A percentile compares a stretch with the other conserved stretches of the same genome.
These are phyloP conservation scores for Pestalotiopsis fici DNA, from an alignment of 2,329 filamentous ascomycete genomes.

Conservation along the genomic window DNA sequence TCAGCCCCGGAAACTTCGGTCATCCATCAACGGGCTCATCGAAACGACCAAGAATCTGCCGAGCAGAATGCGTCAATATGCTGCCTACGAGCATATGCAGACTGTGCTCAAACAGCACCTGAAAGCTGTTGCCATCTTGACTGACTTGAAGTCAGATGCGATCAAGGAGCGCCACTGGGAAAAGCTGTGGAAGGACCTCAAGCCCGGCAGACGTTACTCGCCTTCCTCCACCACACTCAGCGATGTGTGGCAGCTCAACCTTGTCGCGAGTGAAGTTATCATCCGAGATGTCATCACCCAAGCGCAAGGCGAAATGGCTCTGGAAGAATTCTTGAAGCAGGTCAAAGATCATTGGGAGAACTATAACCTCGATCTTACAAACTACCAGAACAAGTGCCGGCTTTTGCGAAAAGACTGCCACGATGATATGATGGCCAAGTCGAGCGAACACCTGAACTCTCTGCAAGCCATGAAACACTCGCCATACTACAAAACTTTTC, in stretches of 20 bases:
- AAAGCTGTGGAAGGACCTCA: slow-evolving; percentile 95
- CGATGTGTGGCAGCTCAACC: slow-evolving; percentile 96
- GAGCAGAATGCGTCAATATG: slow-evolving; percentile 97
- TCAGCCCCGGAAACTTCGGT: slow-evolving; percentile 88
- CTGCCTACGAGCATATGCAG: slow-evolving; percentile 98
- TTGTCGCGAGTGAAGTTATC: slow-evolving; percentile 81
- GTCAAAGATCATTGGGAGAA: slow-evolving; percentile 97
- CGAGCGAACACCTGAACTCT: slow-evolving; percentile 96
- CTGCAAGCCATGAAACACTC: slow-evolving; percentile 98
- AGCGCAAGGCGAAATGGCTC: slow-evolving; percentile 95
- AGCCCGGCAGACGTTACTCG: slow-evolving; percentile 90
- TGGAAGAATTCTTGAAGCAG: slow-evolving; percentile 96
- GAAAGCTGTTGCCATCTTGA: slow-evolving; percentile 86
- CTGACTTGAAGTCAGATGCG: slow-evolving; percentile 93
- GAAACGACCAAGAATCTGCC: slow-evolving; percentile 99
- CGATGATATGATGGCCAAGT: slow-evolving; percentile 98
- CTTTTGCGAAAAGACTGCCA: slow-evolving; percentile 81
- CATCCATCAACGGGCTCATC: slow-evolving; percentile 86
- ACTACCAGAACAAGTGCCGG: slow-evolving; percentile 97
- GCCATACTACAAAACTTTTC: slow-evolving; percentile 98
- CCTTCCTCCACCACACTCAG: slow-evolving; percentile 94
- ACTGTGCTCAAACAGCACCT: slow-evolving; percentile 83
- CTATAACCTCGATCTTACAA: slow-evolving; percentile 90
- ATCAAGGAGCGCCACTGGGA: slow-evolving; percentile 96
- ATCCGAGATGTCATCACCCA: slow-evolving; percentile 94